Evolutionary conservation across 2,329 filamentous ascomycete species (phyloP), one percentile per base, ranked within the genome.

Genomic region (Penicillium sp.): DNA sequence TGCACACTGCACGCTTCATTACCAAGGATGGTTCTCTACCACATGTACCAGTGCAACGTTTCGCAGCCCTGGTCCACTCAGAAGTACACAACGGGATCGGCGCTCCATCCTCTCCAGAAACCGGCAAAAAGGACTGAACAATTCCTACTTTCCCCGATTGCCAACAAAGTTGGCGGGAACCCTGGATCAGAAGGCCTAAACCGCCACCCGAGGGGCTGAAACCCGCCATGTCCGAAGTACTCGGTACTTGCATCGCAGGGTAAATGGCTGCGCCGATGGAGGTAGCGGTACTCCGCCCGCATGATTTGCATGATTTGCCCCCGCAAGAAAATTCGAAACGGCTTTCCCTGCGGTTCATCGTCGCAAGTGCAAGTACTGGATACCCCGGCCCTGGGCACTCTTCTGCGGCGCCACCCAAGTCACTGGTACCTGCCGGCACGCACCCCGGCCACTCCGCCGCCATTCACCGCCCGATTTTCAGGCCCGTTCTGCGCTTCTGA

Each of bases 401-500:
- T n/a, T n/a, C n/a, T n/a, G 7, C 6, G 1, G 3, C 11, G 26
- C 26, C 35, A 25, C 28, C 5, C 21, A 8, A 48, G 36, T 39
- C n/a, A 7, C 14, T 4, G 13, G 23, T 39, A 51, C 39, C 26
- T 26, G 5, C 2, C 13, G 25, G 23, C 26, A 14, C 28, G 18
- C n/a, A n/a, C n/a, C n/a, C 23, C 28, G 19, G 27, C 49, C 35
- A 37, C 23, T 31, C 30, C 23, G 14, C 25, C n/a, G 18, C 27
- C 25, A 47, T 53, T 56, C 49, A 56, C 53, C 53, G 53, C 53
- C 53, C 47, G 37, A 48, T 39, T 33, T 45, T 49, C 45, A 42
- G 45, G 37, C 47, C 48, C 48, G 32, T 41, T 42, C 35, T 43
- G 36, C 33, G 15, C 30, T 47, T 46, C 33, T 50, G 48, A 46